Conservation (phyloP, 306 rosid species). For the Cucurbita pepo region DNA sequence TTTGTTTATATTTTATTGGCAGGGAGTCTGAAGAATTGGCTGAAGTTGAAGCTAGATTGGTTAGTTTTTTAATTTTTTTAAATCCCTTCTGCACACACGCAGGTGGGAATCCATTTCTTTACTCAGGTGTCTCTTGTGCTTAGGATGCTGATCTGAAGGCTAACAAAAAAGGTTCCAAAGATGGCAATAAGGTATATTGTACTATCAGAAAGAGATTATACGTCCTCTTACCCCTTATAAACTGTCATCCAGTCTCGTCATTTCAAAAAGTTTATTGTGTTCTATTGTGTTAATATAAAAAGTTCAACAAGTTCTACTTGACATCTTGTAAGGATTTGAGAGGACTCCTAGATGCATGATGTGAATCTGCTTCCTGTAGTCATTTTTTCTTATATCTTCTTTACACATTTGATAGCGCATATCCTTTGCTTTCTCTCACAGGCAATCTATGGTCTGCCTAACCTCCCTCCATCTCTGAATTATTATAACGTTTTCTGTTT, state of each 20-base stretch:
- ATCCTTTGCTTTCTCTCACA: background rate
- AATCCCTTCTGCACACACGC: background rate
- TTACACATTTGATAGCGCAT: background rate
- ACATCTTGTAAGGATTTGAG: background rate
- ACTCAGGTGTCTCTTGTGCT: slow-evolving; percentile 9
- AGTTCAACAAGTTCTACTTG: background rate
- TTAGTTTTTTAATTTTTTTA: slow-evolving; percentile 12
- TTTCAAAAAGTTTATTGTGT: background rate
- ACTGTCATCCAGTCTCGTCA: background rate
- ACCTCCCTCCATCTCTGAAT: background rate
- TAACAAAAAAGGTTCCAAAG: slow-evolving; percentile 29
- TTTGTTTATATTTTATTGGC: slow-evolving; percentile 17
- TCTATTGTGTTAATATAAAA: background rate
- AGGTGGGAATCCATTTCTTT: background rate
- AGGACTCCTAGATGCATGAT: background rate
- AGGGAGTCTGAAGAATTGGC: slow-evolving; percentile 79
- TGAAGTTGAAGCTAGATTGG: slow-evolving; percentile 92
- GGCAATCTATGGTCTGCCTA: background rate
- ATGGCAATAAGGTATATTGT: slow-evolving; percentile 44
- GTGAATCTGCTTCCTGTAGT: background rate
- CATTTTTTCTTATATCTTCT: background rate
- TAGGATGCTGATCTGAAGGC: slow-evolving; percentile 51
- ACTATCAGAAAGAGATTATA: background rate
- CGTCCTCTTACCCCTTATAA: background rate
- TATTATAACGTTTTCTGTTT: background rate